phyloP scores from a whole-genome alignment of 768 basidiomycete species.

The Pholiota microspora region DNA sequence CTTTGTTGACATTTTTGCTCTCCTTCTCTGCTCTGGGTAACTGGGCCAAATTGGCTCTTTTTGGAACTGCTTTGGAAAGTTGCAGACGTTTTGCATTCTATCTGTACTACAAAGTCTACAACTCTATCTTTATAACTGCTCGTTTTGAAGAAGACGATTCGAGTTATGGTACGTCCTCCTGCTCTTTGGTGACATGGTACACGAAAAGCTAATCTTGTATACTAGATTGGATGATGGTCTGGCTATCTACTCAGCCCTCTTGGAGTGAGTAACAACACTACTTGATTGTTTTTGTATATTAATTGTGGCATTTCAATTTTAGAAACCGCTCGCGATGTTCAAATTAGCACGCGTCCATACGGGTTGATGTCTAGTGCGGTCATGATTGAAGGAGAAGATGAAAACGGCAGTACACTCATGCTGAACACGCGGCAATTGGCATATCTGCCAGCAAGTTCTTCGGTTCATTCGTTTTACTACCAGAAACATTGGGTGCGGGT shows the following conservation, averaged over 20 bases:
- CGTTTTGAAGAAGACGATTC: constrained; percentile 56
- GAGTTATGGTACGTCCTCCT: constrained; percentile 47
- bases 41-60: constrained; percentile 60
- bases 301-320: constrained; percentile 18
- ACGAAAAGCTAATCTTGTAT: constrained; percentile 2
- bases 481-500: constrained; percentile 41
- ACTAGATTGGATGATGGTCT: constrained; percentile 69
- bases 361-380: constrained; percentile 30
- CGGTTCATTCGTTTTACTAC: constrained; percentile 47
- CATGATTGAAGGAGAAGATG: constrained; percentile 36
- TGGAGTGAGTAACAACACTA: constrained; percentile 63
- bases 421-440: constrained; percentile 32
- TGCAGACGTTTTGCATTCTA: constrained; percentile 45
- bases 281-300: not conserved
- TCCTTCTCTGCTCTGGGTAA: constrained; percentile 57
- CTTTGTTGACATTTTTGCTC: constrained; percentile 42
- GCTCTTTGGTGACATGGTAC: not conserved
- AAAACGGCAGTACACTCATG: constrained; percentile 23
- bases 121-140: constrained; percentile 62
- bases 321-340: constrained; percentile 44
- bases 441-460: constrained; percentile 40
- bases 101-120: constrained; percentile 41
- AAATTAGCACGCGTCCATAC: constrained; percentile 45
- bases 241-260: constrained; percentile 61
- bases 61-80: constrained; percentile 63